Evolutionary conservation across 2,329 filamentous ascomycete genomes (phyloP).

Genomic region (Cytospora leucostoma): DNA sequence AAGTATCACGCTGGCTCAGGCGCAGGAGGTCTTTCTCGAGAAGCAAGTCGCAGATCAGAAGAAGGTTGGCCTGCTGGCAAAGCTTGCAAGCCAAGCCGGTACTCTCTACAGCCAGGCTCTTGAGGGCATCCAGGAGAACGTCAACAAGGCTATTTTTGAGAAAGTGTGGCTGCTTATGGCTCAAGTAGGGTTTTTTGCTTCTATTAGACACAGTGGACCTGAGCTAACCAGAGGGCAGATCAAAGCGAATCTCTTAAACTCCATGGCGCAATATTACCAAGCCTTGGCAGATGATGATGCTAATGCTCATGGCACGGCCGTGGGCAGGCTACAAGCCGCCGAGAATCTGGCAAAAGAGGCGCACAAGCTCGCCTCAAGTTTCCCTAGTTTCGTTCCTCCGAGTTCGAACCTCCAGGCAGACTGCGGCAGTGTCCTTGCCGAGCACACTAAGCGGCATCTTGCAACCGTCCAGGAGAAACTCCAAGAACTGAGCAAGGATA

Average conservation of each 20-base stretch:
- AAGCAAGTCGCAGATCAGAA: conserved; percentile 93
- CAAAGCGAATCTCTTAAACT: conserved; percentile 81
- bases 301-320: conserved; percentile 81
- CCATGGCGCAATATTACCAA: conserved; percentile 91
- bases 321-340: conserved; percentile 79
- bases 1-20: conserved; percentile 89
- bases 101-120: conserved; percentile 85
- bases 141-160: conserved; percentile 87
- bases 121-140: conserved; percentile 91
- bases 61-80: conserved; percentile 88
- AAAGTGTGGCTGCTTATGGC: conserved; percentile 86
- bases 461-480: conserved; percentile 81
- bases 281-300: conserved; percentile 87
- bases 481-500: conserved; percentile 78
- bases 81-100: conserved; percentile 86
- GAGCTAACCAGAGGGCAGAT: conserved; percentile 45
- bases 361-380: conserved; percentile 71
- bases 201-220: not conserved
- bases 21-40: conserved; percentile 95
- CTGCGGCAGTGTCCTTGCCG: conserved; percentile 70
- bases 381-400: conserved; percentile 76
- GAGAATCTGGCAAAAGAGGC: conserved; percentile 80
- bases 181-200: conserved; percentile 59
- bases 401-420: conserved; percentile 84
- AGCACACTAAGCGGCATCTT: conserved; percentile 81